These are phyloP conservation scores for Yamadazyma sp. DNA, from an alignment of 1,139 yeast species.

Conservation along the genomic window DNA sequence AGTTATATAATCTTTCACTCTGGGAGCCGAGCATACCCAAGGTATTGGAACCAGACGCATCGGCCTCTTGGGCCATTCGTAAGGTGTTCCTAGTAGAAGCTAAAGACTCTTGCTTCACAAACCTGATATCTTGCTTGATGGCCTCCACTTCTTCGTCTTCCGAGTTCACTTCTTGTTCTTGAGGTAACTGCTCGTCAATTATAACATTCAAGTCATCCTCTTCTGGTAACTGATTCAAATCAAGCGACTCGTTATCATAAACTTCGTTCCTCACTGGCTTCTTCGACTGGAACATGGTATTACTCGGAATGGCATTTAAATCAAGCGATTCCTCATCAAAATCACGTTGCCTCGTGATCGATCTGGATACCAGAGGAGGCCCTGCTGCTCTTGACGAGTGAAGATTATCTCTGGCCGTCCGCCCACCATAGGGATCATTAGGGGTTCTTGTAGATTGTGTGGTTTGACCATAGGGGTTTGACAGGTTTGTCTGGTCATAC, in stretches of 20 bases:
- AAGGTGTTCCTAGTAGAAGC: slow-evolving; percentile 84
- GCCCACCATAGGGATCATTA: slow-evolving; percentile 2
- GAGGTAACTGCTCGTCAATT: slow-evolving; percentile 40
- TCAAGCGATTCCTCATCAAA: slow-evolving; percentile 38
- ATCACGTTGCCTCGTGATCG: slow-evolving; percentile 9
- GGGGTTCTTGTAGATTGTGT: not conserved
- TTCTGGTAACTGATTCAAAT: slow-evolving; percentile 38
- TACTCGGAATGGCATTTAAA: slow-evolving; percentile 42
- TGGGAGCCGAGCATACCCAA: slow-evolving; percentile 92
- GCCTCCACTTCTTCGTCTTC: slow-evolving; percentile 91
- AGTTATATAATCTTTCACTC: slow-evolving; percentile 76
- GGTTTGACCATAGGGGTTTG: not conserved
- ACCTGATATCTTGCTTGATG: slow-evolving; percentile 79
- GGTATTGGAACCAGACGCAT: slow-evolving; percentile 85
- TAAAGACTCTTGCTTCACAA: slow-evolving; percentile 84
- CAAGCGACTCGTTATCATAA: slow-evolving; percentile 26
- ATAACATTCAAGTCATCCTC: slow-evolving; percentile 45
- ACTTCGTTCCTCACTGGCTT: slow-evolving; percentile 28
- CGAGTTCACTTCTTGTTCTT: slow-evolving; percentile 48
- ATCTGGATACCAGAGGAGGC: not conserved
- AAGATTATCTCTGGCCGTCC: slow-evolving; percentile 2
- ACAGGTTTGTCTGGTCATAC: not conserved
- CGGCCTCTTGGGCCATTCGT: slow-evolving; percentile 89
- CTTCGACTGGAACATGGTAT: slow-evolving; percentile 27
- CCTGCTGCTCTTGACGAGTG: slow-evolving; percentile 1